Percentiles rank a stretch among this genome's conserved stretches.
Conservation (phyloP, 1,284 basidiomycete genomes). For the Laetiporus sulphureus region DNA sequence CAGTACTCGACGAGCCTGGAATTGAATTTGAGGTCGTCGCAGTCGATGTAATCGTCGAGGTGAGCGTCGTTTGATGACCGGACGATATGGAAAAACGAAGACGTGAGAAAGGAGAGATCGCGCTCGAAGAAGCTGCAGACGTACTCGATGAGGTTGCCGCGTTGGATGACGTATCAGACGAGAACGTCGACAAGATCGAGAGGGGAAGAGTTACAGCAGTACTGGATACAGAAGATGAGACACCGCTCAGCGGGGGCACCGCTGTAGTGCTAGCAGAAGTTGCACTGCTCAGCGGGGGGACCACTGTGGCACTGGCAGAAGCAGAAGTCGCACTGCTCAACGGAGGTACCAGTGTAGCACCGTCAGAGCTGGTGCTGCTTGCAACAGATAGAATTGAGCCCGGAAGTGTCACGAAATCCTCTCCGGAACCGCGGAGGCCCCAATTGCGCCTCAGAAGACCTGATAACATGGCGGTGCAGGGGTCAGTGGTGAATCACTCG, state of each 20-base stretch:
- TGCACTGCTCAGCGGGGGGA: not conserved
- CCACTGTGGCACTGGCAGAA: not conserved
- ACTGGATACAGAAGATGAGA: too few species aligned
- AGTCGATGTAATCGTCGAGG: constrained; percentile 6
- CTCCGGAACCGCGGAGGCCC: not conserved
- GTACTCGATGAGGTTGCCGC: too few species aligned
- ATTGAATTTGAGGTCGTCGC: constrained; percentile 4
- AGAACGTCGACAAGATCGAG: constrained; percentile 6
- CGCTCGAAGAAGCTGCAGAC: constrained; percentile 8
- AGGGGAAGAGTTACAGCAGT: too few species aligned
- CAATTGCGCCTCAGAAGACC: not conserved
- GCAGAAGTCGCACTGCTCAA: not conserved
- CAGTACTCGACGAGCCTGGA: not conserved
- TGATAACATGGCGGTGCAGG: not conserved
- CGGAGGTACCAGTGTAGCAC: not conserved
- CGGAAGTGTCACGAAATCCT: not conserved
- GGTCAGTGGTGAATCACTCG: not conserved
- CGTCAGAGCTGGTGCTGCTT: too few species aligned
- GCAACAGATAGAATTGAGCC: not conserved
- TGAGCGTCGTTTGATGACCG: constrained; percentile 6
- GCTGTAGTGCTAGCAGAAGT: too few species aligned
- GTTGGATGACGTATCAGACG: constrained; percentile 6
- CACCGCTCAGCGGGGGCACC: too few species aligned
- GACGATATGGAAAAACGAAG: too few species aligned
- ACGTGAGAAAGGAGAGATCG: not conserved